Evolutionary conservation across 352 stramenopile species (phyloP).

Genomic region (Nothophytophthora sp.): DNA sequence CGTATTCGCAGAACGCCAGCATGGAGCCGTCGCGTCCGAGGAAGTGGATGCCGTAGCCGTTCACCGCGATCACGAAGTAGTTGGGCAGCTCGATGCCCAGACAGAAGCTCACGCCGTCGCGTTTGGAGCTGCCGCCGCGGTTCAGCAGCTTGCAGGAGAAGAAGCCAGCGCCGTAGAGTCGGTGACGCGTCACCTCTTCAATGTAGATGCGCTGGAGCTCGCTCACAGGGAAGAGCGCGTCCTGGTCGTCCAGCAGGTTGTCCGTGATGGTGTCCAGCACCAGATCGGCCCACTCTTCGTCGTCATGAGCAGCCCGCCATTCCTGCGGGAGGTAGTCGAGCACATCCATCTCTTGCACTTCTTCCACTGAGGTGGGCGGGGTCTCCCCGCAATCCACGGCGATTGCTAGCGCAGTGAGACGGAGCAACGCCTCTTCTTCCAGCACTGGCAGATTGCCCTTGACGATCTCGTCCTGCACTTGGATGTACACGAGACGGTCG

Average conservation of each 20-base stretch:
- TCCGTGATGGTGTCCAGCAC: constrained; percentile 62
- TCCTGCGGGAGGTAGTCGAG: constrained; percentile 86
- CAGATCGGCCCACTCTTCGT: constrained; percentile 81
- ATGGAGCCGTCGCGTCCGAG: constrained; percentile 66
- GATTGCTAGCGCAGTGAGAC: constrained; percentile 79
- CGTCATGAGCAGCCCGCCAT: constrained; percentile 69
- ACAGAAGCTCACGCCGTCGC: constrained; percentile 27
- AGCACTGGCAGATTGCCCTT: constrained; percentile 84
- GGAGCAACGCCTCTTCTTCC: constrained; percentile 74
- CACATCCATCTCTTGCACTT: constrained; percentile 71
- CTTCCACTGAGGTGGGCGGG: constrained; percentile 50
- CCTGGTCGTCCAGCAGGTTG: constrained; percentile 52
- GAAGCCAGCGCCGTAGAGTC: constrained; percentile 89
- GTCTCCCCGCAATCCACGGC: constrained; percentile 77
- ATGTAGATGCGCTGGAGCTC: constrained; percentile 87
- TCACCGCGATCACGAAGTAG: constrained; percentile 89
- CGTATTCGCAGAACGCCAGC: constrained; percentile 70
- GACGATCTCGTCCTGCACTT: constrained; percentile 93
- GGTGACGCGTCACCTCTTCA: constrained; percentile 76
- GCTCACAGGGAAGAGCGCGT: constrained; percentile 32
- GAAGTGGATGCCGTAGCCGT: constrained; percentile 92
- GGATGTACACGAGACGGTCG: constrained; percentile 85
- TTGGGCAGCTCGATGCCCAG: constrained; percentile 71
- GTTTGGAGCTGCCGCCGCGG: constrained; percentile 27
- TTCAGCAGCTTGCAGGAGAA: constrained; percentile 82